These are phyloP conservation scores for Kuraishia capsulata DNA, from an alignment of 805 yeast species.

Conservation along the genomic window DNA sequence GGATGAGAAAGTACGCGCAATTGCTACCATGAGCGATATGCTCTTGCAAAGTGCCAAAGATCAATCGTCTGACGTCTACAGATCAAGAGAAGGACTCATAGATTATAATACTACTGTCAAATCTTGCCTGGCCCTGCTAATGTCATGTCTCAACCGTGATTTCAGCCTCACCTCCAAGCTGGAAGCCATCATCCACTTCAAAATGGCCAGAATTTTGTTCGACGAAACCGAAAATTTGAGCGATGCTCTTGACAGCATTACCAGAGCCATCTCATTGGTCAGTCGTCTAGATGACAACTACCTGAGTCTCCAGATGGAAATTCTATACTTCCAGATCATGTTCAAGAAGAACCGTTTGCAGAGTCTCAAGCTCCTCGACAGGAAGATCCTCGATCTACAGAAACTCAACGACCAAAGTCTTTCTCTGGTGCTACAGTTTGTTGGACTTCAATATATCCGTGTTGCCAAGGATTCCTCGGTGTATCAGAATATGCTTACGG, in stretches of 20 bases:
- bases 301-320: conserved; percentile 22
- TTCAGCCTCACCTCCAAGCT: conserved; percentile 18
- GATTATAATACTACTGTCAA: conserved; percentile 23
- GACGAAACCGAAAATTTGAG: conserved; percentile 31
- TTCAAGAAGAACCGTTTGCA: conserved; percentile 15
- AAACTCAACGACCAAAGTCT: too few species aligned
- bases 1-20: too few species aligned
- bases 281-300: conserved; percentile 16
- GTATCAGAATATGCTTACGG: conserved; percentile 14
- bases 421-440: conserved; percentile 20
- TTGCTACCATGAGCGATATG: too few species aligned
- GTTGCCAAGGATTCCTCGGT: conserved; percentile 16
- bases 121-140: conserved; percentile 25
- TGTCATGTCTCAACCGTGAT: conserved; percentile 21
- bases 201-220: conserved; percentile 26
- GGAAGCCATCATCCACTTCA: conserved; percentile 24
- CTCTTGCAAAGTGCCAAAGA: neutral
- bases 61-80: neutral
- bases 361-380: conserved; percentile 1
- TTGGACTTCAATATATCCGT: conserved; percentile 22
- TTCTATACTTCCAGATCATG: conserved; percentile 28
- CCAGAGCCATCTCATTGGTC: conserved; percentile 21
- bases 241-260: conserved; percentile 30
- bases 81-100: conserved; percentile 10
- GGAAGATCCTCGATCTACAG: neutral